A percentile compares a stretch with the other conserved stretches of the same genome.
Conservation (phyloP, 2,329 filamentous ascomycete species). For the Didymella lethalis region DNA sequence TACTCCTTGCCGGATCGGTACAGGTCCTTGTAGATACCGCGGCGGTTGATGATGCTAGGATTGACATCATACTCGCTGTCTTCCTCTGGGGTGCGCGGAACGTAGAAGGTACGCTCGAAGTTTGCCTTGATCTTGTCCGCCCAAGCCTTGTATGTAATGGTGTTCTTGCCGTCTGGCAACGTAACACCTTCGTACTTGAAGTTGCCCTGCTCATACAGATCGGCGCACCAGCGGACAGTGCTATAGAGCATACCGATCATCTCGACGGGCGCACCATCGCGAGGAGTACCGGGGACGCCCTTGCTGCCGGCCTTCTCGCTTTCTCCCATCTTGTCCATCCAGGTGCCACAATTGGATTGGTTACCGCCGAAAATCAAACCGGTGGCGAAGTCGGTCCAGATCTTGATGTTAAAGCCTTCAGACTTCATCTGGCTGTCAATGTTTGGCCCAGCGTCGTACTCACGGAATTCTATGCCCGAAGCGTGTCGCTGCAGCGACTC, state of each 20-base stretch:
- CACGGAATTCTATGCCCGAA: slow-evolving; percentile 86
- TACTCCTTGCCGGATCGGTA: slow-evolving; percentile 95
- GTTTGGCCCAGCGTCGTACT: slow-evolving; percentile 88
- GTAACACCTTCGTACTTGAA: slow-evolving; percentile 79
- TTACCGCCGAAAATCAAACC: slow-evolving; percentile 95
- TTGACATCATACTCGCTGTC: slow-evolving; percentile 84
- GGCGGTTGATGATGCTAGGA: slow-evolving; percentile 78
- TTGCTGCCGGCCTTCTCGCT: slow-evolving; percentile 89
- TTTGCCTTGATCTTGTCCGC: slow-evolving; percentile 78
- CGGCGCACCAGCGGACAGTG: slow-evolving; percentile 79
- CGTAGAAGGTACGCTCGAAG: slow-evolving; percentile 92
- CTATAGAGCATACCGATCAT: slow-evolving; percentile 95
- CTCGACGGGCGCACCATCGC: slow-evolving; percentile 93
- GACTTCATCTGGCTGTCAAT: slow-evolving; percentile 94
- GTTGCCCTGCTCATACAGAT: slow-evolving; percentile 70
- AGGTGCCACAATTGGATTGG: slow-evolving; percentile 94
- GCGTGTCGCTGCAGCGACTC: slow-evolving; percentile 94
- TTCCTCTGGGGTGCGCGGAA: slow-evolving; percentile 74
- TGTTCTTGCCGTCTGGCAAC: slow-evolving; percentile 63
- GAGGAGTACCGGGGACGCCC: slow-evolving; percentile 92
- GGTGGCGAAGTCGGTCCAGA: slow-evolving; percentile 88
- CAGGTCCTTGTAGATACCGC: slow-evolving; percentile 97
- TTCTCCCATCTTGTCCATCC: slow-evolving; percentile 99
- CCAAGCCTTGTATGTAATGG: slow-evolving; percentile 79
- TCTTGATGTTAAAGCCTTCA: slow-evolving; percentile 89